phyloP scores from a whole-genome alignment of 169 alveolate genomes.

The Eimeria sp. region DNA sequence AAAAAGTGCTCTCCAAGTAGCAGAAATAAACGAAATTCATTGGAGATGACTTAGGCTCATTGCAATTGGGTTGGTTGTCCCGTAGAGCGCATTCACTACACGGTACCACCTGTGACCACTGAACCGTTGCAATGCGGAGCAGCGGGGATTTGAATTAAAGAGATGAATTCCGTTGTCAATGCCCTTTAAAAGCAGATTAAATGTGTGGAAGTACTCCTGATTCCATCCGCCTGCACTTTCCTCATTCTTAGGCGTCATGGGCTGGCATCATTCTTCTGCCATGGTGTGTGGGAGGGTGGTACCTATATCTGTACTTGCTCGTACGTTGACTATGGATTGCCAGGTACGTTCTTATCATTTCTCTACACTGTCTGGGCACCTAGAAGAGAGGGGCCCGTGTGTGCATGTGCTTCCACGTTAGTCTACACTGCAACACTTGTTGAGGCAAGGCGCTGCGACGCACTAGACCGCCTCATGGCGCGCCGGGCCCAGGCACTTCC shows the following conservation, averaged over 20 bases:
- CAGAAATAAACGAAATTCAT: neutral
- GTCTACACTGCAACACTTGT: neutral
- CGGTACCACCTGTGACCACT: neutral
- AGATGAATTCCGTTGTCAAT: neutral
- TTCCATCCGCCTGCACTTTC: neutral
- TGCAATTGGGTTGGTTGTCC: neutral
- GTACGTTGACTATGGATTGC: too few relatives aligned
- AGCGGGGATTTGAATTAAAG: neutral
- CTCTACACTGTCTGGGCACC: too few relatives aligned
- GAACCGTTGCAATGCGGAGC: neutral
- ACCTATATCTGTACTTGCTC: too few relatives aligned
- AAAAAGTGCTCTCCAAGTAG: neutral
- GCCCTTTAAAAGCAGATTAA: neutral
- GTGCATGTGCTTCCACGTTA: too few relatives aligned
- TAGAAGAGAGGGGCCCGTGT: too few relatives aligned
- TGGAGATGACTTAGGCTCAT: neutral
- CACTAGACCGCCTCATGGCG: too few relatives aligned
- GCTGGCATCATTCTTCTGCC: too few relatives aligned
- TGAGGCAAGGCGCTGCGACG: too few relatives aligned
- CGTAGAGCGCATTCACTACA: neutral
- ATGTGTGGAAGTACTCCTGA: too few relatives aligned
- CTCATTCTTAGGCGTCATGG: neutral
- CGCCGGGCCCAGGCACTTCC: too few relatives aligned
- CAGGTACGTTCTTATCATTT: too few relatives aligned
- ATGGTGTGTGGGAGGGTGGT: too few relatives aligned